These are phyloP conservation scores for Apiotrichum siamense DNA, from an alignment of 1,284 basidiomycete genomes.

Conservation along the genomic window DNA sequence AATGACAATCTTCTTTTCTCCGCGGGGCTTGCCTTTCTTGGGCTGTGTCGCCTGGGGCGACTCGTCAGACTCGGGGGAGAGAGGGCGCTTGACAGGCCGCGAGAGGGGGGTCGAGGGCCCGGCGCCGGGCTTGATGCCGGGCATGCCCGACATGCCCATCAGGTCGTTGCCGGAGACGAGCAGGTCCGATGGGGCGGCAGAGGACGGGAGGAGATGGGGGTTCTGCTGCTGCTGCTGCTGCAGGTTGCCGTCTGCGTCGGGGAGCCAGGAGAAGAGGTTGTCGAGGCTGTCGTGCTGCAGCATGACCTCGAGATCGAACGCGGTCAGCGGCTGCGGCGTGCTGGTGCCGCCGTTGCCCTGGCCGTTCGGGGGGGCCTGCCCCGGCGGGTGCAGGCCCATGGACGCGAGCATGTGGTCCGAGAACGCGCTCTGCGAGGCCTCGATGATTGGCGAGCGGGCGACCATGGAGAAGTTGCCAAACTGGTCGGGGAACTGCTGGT, in stretches of 20 bases:
- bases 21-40: conserved; percentile 27
- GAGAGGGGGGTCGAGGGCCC: conserved; percentile 7
- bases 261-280: conserved; percentile 39
- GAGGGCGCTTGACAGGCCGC: conserved; percentile 16
- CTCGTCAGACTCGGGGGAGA: conserved; percentile 18
- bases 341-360: not conserved
- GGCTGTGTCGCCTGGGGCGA: conserved; percentile 16
- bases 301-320: conserved; percentile 42
- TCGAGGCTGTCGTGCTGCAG: conserved; percentile 29
- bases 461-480: conserved; percentile 6
- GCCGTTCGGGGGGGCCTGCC: not conserved
- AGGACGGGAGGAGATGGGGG: conserved; percentile 1
- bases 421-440: not conserved
- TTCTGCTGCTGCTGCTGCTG: too few species aligned
- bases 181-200: conserved; percentile 9
- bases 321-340: conserved; percentile 21
- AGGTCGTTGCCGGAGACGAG: conserved; percentile 7
- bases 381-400: not conserved
- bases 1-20: conserved; percentile 39
- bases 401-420: not conserved
- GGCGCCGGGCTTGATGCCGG: not conserved
- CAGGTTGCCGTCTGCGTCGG: conserved; percentile 19
- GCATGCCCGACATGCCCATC: conserved; percentile 1
- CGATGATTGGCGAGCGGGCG: conserved; percentile 6
- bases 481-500: conserved; percentile 1